Percentiles rank a stretch among this genome's conserved stretches.
These are phyloP conservation scores for Solanum piurae DNA, from an alignment of 257 asterid genomes.

Conservation along the genomic window DNA sequence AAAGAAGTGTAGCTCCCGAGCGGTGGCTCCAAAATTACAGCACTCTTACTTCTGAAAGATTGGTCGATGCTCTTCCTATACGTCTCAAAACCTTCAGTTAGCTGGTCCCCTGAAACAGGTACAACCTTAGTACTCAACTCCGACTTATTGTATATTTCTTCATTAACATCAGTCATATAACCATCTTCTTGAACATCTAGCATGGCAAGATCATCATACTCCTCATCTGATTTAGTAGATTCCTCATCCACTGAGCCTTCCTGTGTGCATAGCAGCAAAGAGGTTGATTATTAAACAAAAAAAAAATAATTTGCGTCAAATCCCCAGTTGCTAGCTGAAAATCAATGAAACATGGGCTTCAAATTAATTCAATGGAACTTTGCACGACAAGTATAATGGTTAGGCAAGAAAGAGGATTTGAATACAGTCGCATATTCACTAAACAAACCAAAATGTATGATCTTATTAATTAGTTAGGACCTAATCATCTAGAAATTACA, in stretches of 20 bases:
- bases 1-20: slow-evolving; percentile 10
- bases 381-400: background rate
- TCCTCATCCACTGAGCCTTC: slow-evolving; percentile 87
- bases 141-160: slow-evolving; percentile 8
- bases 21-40: slow-evolving; percentile 25
- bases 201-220: slow-evolving; percentile 79
- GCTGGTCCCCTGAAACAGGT: slow-evolving; percentile 10
- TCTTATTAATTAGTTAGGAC: background rate
- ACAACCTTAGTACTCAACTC: slow-evolving; percentile 6
- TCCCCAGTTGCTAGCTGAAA: background rate
- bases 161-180: slow-evolving; percentile 41
- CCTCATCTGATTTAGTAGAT: slow-evolving; percentile 70
- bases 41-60: slow-evolving; percentile 34
- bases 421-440: background rate
- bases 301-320: background rate
- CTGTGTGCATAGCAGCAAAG: slow-evolving; percentile 19
- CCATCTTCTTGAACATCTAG: slow-evolving; percentile 42
- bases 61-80: slow-evolving; percentile 19
- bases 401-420: background rate
- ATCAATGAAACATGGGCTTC: background rate
- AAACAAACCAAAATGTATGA: background rate
- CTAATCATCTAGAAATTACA: background rate
- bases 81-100: slow-evolving; percentile 12
- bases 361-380: background rate
- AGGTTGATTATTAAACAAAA: background rate